phyloP scores from a whole-genome alignment of 2,329 filamentous ascomycete genomes.

The Botrytis medusae region DNA sequence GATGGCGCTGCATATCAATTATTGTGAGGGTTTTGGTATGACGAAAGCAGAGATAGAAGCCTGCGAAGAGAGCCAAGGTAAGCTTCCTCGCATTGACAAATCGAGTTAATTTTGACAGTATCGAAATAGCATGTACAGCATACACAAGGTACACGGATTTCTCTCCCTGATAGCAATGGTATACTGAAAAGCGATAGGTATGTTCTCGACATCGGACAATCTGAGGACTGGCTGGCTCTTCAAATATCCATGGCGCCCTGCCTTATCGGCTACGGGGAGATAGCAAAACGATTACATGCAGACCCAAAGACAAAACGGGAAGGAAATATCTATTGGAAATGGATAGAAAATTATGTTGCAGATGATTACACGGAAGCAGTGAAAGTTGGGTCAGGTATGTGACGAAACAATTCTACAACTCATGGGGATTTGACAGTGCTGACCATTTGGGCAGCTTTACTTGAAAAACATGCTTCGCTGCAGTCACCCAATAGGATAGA shows the following conservation, averaged over 20 bases:
- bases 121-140: constrained; percentile 63
- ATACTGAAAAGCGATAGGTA: constrained; percentile 52
- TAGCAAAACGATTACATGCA: constrained; percentile 68
- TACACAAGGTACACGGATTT: constrained; percentile 56
- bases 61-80: constrained; percentile 73
- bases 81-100: constrained; percentile 21
- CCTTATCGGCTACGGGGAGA: constrained; percentile 81
- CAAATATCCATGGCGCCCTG: constrained; percentile 85
- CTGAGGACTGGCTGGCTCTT: constrained; percentile 83
- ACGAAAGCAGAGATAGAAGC: constrained; percentile 69
- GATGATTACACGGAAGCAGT: constrained; percentile 77
- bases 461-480: constrained; percentile 72
- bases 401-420: neutral
- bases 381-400: constrained; percentile 64
- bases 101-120: constrained; percentile 22
- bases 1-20: constrained; percentile 76
- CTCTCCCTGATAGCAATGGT: neutral
- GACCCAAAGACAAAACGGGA: constrained; percentile 61
- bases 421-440: neutral
- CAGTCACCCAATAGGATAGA: constrained; percentile 77
- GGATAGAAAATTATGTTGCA: constrained; percentile 86
- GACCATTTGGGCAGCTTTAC: constrained; percentile 52
- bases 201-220: constrained; percentile 83
- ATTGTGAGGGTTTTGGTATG: constrained; percentile 80
- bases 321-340: constrained; percentile 78